A percentile compares a stretch with the other conserved stretches of the same genome.
phyloP scores from a whole-genome alignment of 257 asterid species.

The Petrea volubilis region DNA sequence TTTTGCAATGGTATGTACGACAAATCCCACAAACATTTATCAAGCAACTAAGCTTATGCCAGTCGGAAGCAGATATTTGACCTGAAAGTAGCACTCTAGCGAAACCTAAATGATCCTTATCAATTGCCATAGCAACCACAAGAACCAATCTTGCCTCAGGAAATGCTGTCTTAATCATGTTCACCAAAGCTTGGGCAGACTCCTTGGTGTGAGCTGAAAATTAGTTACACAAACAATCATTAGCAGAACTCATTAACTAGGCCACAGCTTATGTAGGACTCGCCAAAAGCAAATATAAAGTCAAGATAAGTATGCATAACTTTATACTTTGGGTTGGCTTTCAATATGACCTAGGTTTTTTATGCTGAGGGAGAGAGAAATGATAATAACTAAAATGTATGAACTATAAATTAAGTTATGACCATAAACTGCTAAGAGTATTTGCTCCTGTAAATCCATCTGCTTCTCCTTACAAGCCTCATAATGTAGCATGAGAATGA shows the following conservation, averaged over 20 bases:
- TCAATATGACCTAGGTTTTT: neutral
- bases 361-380: neutral
- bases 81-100: constrained; percentile 80
- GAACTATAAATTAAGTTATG: constrained; percentile 14
- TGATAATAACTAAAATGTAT: neutral
- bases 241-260: constrained; percentile 11
- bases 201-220: constrained; percentile 94
- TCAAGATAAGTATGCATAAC: constrained; percentile 17
- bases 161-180: constrained; percentile 57
- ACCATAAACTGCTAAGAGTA: constrained; percentile 4
- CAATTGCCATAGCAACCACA: constrained; percentile 92
- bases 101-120: constrained; percentile 87
- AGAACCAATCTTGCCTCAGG: constrained; percentile 62
- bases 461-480: neutral
- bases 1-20: neutral
- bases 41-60: constrained; percentile 11
- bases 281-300: constrained; percentile 8
- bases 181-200: constrained; percentile 78
- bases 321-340: neutral
- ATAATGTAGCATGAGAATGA: neutral
- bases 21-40: constrained; percentile 8
- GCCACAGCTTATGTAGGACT: constrained; percentile 2
- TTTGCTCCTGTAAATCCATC: neutral
- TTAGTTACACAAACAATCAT: constrained; percentile 2
- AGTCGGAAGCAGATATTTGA: constrained; percentile 32